Conservation (phyloP, 1,284 basidiomycete genomes). For the Anthracocystis panici-leucophaei region DNA sequence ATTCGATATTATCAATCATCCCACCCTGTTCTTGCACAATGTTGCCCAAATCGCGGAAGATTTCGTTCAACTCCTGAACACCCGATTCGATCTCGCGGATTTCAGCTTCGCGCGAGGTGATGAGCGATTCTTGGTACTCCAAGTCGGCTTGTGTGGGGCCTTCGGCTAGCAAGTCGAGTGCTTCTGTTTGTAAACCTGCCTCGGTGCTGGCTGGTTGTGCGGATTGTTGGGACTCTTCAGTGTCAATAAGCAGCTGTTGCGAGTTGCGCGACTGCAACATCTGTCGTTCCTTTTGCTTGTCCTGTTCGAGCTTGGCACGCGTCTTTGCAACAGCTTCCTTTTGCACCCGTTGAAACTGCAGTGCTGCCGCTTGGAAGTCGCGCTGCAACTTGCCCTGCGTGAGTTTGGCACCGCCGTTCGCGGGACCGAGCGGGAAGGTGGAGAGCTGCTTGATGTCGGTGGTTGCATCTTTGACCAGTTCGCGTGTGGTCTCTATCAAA, state of each 20-base stretch:
- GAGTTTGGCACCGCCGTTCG: slow-evolving; percentile 55
- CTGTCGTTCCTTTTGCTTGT: slow-evolving; percentile 81
- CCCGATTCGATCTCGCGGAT: slow-evolving; percentile 97
- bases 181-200: slow-evolving; percentile 20
- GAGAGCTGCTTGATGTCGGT: slow-evolving; percentile 84
- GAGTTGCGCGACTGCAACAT: slow-evolving; percentile 71
- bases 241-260: slow-evolving; percentile 61
- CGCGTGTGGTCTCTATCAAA: slow-evolving; percentile 90
- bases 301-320: slow-evolving; percentile 86
- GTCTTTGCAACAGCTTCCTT: slow-evolving; percentile 84
- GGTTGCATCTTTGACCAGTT: slow-evolving; percentile 92
- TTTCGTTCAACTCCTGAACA: slow-evolving; percentile 95
- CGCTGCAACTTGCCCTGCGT: slow-evolving; percentile 88
- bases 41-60: slow-evolving; percentile 95
- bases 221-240: slow-evolving; percentile 20
- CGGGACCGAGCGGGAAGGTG: slow-evolving; percentile 17
- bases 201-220: neutral
- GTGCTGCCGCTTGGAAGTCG: slow-evolving; percentile 88
- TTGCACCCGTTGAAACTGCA: slow-evolving; percentile 91
- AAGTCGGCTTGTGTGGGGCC: slow-evolving; percentile 80
- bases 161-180: slow-evolving; percentile 26
- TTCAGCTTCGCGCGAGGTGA: slow-evolving; percentile 92
- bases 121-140: slow-evolving; percentile 94
- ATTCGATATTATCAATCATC: slow-evolving; percentile 97
- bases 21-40: slow-evolving; percentile 93